Conservation (phyloP, 495 filamentous ascomycete species). For the Immersiella caudata region DNA sequence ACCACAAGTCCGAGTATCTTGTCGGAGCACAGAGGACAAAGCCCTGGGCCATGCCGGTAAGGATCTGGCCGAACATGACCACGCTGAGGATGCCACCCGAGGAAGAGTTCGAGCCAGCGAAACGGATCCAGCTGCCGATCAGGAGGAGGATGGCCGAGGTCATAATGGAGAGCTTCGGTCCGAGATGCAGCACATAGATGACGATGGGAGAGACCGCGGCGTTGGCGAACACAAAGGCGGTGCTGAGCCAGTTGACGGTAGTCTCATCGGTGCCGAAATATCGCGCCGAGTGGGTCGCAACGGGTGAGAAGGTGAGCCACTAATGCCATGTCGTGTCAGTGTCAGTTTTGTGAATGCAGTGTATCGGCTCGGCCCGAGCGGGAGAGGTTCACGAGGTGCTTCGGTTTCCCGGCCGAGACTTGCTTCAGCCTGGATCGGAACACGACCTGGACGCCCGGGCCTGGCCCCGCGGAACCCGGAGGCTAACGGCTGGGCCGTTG, state of each 20-base stretch:
- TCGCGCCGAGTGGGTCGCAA: constrained; percentile 71
- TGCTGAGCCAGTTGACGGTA: constrained; percentile 91
- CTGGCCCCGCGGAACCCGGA: neutral
- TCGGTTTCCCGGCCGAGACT: too few species aligned
- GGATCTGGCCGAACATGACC: constrained; percentile 92
- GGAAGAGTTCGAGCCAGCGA: constrained; percentile 67
- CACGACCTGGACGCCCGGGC: neutral
- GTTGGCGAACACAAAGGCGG: constrained; percentile 83
- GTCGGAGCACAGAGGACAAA: constrained; percentile 91
- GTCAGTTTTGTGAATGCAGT: neutral
- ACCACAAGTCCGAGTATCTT: constrained; percentile 93
- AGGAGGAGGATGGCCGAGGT: constrained; percentile 71
- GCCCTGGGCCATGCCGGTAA: constrained; percentile 86
- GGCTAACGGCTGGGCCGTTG: neutral
- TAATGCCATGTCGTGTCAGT: constrained; percentile 36
- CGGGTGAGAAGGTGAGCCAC: constrained; percentile 93
- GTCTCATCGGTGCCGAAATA: constrained; percentile 77
- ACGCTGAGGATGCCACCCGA: constrained; percentile 65
- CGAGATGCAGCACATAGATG: constrained; percentile 77
- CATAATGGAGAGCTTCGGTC: constrained; percentile 79
- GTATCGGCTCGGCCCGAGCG: neutral
- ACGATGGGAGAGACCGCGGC: constrained; percentile 70
- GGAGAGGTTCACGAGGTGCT: neutral
- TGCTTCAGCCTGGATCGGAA: neutral
- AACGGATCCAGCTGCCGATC: constrained; percentile 90